Base-by-base conservation (phyloP, 192 early-diverging fungal species). In the Diversispora eburnea region DNA sequence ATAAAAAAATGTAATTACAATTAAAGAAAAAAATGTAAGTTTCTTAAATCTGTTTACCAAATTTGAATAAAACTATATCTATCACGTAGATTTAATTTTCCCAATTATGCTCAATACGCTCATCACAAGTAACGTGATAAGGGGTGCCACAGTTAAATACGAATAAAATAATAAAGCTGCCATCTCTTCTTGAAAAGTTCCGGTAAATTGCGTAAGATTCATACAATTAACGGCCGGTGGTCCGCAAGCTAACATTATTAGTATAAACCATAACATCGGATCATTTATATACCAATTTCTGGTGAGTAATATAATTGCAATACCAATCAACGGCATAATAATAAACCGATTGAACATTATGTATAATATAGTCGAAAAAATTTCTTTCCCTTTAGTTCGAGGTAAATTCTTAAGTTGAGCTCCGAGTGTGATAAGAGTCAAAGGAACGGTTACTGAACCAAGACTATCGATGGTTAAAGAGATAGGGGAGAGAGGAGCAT, bases 211-310 rank as follows among this genome's bases (percentile, higher is more conserved):
- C 20, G 69, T 19, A 2, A 76, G 62, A n/a, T 70, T 76, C 48
- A 76, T 72, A 56, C 58, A 52, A 66, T 76, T 76, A 49, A 76
- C 62, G 20, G 75, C 75, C 46, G 60, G 62, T 20, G 75, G 75
- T 9, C 69, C 69, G 55, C 69, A 64, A 6, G 75, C 62, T 10
- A 70, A 17, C 12, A 70, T 19, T 4, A 76, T 76, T 47, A 76
- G 25, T 0, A 76, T 49, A 72, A 76, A 72, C 69, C 45, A 64
- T 9, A 76, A 25, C 75, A 76, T 76, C 42, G 75, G 75, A 56
- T 76, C 75, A 33, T 57, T 33, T 4, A 71, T 17, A 13, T 66
- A 63, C 59, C 54, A 71, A 19, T 45, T 19, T 8, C 52, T 46
- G 17, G 70, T 65, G 0, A 49, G 46, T 15, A 77, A 8, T n/a